Evolutionary conservation across 352 stramenopile genomes (phyloP).

Genomic region (Vaucheria bursata): DNA sequence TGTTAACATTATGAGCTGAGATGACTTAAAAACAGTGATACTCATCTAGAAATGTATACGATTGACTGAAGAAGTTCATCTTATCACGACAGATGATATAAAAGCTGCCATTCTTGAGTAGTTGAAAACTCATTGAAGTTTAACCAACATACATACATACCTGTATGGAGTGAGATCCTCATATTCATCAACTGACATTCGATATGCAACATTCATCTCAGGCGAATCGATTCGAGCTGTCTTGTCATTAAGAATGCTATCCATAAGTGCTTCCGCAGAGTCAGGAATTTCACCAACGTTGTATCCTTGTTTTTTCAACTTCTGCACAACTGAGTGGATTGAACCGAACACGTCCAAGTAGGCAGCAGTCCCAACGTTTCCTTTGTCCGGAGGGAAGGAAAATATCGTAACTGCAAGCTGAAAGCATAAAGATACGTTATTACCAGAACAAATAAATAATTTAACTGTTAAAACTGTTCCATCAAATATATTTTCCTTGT

Average conservation of each 20-base stretch:
- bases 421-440: no score
- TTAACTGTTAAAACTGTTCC: no score
- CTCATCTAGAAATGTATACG: no score
- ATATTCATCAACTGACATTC: slow-evolving; percentile 72
- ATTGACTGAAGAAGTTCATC: no score
- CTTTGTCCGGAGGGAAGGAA: slow-evolving; percentile 74
- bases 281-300: slow-evolving; percentile 62
- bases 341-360: slow-evolving; percentile 75
- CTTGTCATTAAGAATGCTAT: slow-evolving; percentile 54
- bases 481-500: no score
- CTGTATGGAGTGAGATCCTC: slow-evolving; percentile 61
- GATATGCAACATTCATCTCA: slow-evolving; percentile 70
- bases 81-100: no score
- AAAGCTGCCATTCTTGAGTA: no score
- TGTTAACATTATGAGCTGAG: no score
- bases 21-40: no score
- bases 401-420: slow-evolving; percentile 66
- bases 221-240: slow-evolving; percentile 62
- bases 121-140: no score
- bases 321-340: slow-evolving; percentile 64
- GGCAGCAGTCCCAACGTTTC: slow-evolving; percentile 71
- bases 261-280: slow-evolving; percentile 59
- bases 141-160: neutral
- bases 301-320: slow-evolving; percentile 63
- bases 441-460: no score